Base-by-base conservation (phyloP, 768 basidiomycete species). In the Mycena floridula region DNA sequence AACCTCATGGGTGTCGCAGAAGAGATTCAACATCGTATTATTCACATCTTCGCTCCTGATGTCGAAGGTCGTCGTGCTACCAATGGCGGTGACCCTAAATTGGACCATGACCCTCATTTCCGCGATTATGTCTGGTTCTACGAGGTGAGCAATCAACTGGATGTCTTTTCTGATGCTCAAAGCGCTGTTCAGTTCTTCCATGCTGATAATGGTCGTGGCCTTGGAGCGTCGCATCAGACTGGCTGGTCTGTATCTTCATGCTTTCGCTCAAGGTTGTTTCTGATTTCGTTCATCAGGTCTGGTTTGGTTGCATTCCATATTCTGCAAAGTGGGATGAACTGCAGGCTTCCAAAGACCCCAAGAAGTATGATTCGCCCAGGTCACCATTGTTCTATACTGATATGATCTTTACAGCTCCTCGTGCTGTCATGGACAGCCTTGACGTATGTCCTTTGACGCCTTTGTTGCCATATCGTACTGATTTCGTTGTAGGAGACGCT, bases 11-110 rank as follows among this genome's bases (percentile, higher is more conserved):
- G 80, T 46, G 92, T 95, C 16, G 92, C 96, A 5, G 95, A 97
- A 57, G 96, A 99, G 63, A 93, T 99, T 45, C 96, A 98, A 63
- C 95, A 98, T 59, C 85, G 96, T n/a, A 82, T 98, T 50, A 99
- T 98, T 44, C 93, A 98, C 62, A 92, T 99, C 55, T 99, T 99
- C 57, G 84, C 89, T n/a, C 81, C 92, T 22, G 95, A 99, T 59
- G 62, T 78, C 50, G 77, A 89, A 48, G 93, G 94, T 8, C 76
- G 79, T 49, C 75, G 96, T 28, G 93, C 96, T 0, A 87, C 85
- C 15, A 98, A 99, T 58, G 96, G 94, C 16, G 91, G 91, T 6
- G 85, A 86, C 56, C 71, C 78, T 26, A 88, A 83, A 60, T 66
- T 99, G 51, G 89, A 99, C 62, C 72, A 76, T 46, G 96, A 99